Conservation (phyloP, 176 grass and related monocot species). For the Secale cereale region DNA sequence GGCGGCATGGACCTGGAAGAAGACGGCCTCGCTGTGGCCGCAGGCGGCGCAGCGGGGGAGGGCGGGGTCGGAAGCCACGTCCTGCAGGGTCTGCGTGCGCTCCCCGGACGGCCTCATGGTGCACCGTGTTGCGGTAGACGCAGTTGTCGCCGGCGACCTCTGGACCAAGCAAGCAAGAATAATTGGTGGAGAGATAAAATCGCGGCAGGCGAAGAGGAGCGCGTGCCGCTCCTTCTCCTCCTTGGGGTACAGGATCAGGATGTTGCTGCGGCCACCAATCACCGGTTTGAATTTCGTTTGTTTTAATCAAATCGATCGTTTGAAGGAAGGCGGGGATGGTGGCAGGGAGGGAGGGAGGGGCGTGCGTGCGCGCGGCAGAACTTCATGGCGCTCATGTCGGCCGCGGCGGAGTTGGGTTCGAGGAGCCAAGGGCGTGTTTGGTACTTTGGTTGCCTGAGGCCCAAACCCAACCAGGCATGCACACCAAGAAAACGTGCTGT, state of each 20-base stretch:
- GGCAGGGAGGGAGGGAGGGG: not conserved
- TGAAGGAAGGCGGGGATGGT: not conserved
- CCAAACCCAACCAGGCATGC: no score
- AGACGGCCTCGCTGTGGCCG: conserved; percentile 62
- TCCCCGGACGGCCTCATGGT: conserved; percentile 45
- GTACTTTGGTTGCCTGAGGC: no score
- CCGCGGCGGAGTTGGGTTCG: no score
- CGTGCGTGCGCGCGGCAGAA: conserved; percentile 36
- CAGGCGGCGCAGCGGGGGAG: conserved; percentile 47
- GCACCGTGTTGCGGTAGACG: conserved; percentile 50
- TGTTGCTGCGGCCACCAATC: conserved; percentile 39
- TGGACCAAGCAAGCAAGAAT: not conserved
- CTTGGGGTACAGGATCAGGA: conserved; percentile 70
- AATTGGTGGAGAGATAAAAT: not conserved
- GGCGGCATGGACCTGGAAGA: conserved; percentile 41
- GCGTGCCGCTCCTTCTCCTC: conserved; percentile 43
- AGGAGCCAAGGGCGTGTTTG: no score
- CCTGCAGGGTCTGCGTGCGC: conserved; percentile 49
- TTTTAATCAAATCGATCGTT: no score
- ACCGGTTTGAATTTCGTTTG: not conserved
- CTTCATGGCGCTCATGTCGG: conserved; percentile 50
- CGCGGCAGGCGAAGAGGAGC: conserved; percentile 50
- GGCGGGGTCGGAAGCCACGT: conserved; percentile 53
- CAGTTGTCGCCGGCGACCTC: conserved; percentile 45
- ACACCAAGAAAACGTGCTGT: no score